Evolutionary conservation across 805 yeast species (phyloP).

Genomic region (Monosporozyma servazzii): DNA sequence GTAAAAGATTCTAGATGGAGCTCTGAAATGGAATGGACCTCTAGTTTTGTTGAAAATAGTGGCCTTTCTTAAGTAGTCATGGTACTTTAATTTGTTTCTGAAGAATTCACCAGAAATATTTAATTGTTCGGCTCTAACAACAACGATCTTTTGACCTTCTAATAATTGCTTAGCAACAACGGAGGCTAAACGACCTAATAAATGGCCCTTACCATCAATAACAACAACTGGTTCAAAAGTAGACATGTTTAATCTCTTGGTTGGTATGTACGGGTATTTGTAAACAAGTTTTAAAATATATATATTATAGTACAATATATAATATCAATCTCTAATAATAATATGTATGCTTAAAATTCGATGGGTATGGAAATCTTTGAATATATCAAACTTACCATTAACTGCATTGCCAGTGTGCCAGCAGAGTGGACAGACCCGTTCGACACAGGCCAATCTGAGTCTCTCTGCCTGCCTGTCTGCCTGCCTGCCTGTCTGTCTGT

Average conservation of each 20-base stretch:
- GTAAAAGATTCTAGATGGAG: constrained; percentile 99
- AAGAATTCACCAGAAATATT: constrained; percentile 99
- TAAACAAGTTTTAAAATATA: neutral
- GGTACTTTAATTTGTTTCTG: constrained; percentile 99
- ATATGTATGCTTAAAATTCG: neutral
- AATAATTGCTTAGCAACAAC: constrained; percentile 96
- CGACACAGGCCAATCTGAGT: too few species aligned
- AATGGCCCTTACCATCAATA: constrained; percentile 99
- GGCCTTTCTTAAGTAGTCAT: constrained; percentile 98
- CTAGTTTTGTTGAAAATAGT: constrained; percentile 97
- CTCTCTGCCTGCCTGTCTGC: too few species aligned
- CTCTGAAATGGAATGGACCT: constrained; percentile 99
- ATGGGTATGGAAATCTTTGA: neutral
- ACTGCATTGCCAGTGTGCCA: neutral
- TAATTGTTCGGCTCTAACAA: constrained; percentile 95
- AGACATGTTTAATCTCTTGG: constrained; percentile 32
- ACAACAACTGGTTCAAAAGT: constrained; percentile 95
- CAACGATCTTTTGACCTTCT: constrained; percentile 95
- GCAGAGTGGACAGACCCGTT: too few species aligned
- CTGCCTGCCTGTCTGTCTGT: too few species aligned
- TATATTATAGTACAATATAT: neutral
- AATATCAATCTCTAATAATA: neutral
- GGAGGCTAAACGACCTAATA: constrained; percentile 99
- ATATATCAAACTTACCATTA: neutral
- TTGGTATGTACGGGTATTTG: constrained; percentile 8